phyloP scores from a whole-genome alignment of 148 eudicot genomes.

The Fagopyrum homotropicum region DNA sequence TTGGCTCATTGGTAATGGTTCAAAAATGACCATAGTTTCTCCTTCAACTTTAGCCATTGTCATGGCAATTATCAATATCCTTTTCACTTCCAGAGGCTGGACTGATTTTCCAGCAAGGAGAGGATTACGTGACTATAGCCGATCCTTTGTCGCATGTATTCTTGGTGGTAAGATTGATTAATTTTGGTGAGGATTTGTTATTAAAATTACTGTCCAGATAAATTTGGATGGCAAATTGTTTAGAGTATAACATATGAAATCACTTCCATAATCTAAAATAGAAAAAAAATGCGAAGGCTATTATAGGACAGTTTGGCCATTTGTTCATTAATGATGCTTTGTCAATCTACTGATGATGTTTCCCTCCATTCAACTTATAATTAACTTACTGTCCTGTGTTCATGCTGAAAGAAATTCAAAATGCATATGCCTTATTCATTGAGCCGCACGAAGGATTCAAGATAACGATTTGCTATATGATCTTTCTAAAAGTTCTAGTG shows the following conservation, averaged over 20 bases:
- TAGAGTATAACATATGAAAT: not conserved
- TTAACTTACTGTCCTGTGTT: not conserved
- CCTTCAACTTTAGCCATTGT: slow-evolving; percentile 41
- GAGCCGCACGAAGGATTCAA: not conserved
- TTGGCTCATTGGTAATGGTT: slow-evolving; percentile 43
- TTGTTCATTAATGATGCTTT: not conserved
- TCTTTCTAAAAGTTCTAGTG: not conserved
- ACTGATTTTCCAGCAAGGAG: slow-evolving; percentile 42
- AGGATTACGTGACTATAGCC: slow-evolving; percentile 42
- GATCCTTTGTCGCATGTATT: slow-evolving; percentile 37
- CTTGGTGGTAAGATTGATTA: slow-evolving; percentile 38
- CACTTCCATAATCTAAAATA: not conserved
- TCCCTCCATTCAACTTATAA: not conserved
- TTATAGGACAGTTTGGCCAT: slow-evolving; percentile 3
- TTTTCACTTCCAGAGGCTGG: slow-evolving; percentile 35
- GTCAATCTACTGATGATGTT: not conserved
- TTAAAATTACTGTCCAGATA: not conserved
- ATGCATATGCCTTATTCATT: not conserved
- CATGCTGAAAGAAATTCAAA: not conserved
- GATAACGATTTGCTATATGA: not conserved
- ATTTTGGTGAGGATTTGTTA: not conserved
- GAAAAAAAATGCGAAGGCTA: not conserved
- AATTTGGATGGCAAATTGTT: not conserved
- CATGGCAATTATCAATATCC: slow-evolving; percentile 48
- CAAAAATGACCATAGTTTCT: slow-evolving; percentile 31